These are phyloP conservation scores for Fusarium illudens DNA, from an alignment of 2,329 filamentous ascomycete species.

Conservation along the genomic window DNA sequence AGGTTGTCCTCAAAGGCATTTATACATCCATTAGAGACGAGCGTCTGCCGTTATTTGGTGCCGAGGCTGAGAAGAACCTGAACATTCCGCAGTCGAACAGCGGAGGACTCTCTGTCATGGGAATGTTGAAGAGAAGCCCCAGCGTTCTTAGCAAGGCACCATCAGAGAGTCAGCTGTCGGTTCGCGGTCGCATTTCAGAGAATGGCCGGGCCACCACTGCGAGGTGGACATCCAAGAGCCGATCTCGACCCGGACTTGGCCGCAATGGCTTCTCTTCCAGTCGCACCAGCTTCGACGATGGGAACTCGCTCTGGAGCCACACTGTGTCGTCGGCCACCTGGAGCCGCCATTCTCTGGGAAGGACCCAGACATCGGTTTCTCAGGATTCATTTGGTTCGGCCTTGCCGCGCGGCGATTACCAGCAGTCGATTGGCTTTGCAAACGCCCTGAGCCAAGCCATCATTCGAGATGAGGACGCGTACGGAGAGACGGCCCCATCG, in stretches of 20 bases:
- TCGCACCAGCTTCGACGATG: conserved; percentile 92
- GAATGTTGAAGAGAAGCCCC: conserved; percentile 82
- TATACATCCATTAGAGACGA: conserved; percentile 90
- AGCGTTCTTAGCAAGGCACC: conserved; percentile 93
- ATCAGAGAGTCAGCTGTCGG: conserved; percentile 77
- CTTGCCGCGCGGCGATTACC: conserved; percentile 81
- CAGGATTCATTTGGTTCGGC: conserved; percentile 88
- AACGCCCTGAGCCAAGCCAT: conserved; percentile 97
- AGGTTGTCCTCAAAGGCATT: conserved; percentile 89
- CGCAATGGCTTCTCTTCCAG: conserved; percentile 87
- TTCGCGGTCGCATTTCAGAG: conserved; percentile 76
- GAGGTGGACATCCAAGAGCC: conserved; percentile 85
- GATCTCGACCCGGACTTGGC: conserved; percentile 78
- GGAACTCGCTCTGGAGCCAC: conserved; percentile 89
- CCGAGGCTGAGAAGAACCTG: conserved; percentile 57
- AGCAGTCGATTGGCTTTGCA: conserved; percentile 96
- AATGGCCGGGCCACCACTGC: conserved; percentile 61
- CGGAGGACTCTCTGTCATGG: conserved; percentile 76
- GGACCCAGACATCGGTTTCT: conserved; percentile 90
- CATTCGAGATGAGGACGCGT: conserved; percentile 82
- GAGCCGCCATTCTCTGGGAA: conserved; percentile 92
- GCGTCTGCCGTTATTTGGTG: conserved; percentile 85
- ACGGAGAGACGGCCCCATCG: conserved; percentile 57
- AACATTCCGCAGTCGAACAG: conserved; percentile 57
- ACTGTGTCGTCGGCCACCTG: conserved; percentile 86